A percentile compares a stretch with the other conserved stretches of the same genome.
Conservation (phyloP, 352 stramenopile genomes). For the Globisporangium yorkense region DNA sequence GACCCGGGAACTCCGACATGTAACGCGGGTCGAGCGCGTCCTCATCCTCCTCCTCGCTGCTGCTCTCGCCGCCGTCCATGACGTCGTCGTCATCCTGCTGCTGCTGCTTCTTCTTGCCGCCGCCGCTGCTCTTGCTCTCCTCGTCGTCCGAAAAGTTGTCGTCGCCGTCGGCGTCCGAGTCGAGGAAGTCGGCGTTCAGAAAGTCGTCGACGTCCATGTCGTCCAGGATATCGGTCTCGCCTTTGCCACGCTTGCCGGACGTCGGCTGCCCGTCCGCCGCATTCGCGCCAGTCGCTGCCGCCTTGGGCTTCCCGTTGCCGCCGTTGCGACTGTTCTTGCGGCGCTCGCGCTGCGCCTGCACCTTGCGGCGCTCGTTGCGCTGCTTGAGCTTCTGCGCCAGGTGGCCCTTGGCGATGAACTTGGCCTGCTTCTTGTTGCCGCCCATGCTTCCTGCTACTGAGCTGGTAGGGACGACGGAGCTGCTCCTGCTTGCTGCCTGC, state of each 20-base stretch:
- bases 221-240: constrained; percentile 77
- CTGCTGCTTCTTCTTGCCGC: constrained; percentile 5
- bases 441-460: constrained; percentile 25
- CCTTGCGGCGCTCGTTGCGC: constrained; percentile 81
- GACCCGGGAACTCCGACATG: constrained; percentile 40
- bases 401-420: constrained; percentile 84
- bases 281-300: constrained; percentile 12
- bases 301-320: constrained; percentile 39
- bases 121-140: constrained; percentile 16
- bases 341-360: constrained; percentile 62
- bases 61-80: constrained; percentile 39
- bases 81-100: constrained; percentile 34
- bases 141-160: constrained; percentile 17
- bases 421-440: constrained; percentile 81
- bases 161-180: constrained; percentile 41
- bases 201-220: constrained; percentile 88
- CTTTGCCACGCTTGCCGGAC: constrained; percentile 45
- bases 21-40: constrained; percentile 74
- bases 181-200: constrained; percentile 75
- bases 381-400: constrained; percentile 77
- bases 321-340: constrained; percentile 69
- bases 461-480: too few relatives aligned
- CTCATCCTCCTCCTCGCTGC: constrained; percentile 83
- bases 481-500: too few relatives aligned
- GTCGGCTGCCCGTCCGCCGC: not conserved